Base-by-base conservation (phyloP, 768 basidiomycete genomes). In the Russula earlei region DNA sequence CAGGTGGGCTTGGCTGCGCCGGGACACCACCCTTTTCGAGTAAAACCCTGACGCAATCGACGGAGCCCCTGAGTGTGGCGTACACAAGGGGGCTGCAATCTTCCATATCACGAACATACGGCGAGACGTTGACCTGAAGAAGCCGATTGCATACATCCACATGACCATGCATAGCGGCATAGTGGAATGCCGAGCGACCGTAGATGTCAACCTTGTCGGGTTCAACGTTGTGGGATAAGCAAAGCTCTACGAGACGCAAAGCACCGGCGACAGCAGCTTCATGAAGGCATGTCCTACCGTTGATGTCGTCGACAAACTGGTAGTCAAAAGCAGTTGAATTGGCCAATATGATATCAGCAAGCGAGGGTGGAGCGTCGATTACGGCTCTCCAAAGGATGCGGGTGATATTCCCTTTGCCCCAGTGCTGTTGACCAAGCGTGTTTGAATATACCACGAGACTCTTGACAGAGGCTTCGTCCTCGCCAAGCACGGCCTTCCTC, bases 341-440 rank as follows among this genome's bases (percentile, higher is more conserved):
- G 31, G 82, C 72, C 27, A 93, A 72, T 44, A 92, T 86, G 48
- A 91, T 71, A 64, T 91, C 84, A 19, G 79, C 84, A 41, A 89
- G 73, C n/a, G 80, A 78, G 2, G 75, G 69, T 44, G 85, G 83
- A 9, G 91, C 89, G 59, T 90, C 87, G 49, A 92, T 81, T 56
- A 88, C 82, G 14, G 90, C 84, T 66, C 91, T 87, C 96, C 96
- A 99, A 17, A 98, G 74, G 33, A 98, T 91, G n/a, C 96, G 82
- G 33, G 88, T 85, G 27, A 96, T 80, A 61, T 89, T 84, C 24
- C 74, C 75, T 63, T 77, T 80, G 11, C 82, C 77, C 54, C 78
- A 81, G 58, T 68, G 71, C 67, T 82, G 80, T 62, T 82, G 78
- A 1, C 76, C 72, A 22, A 91, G 75, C 10, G 80, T 74, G 45